phyloP scores from a whole-genome alignment of 768 basidiomycete species.

The Lentinus tigrinus region DNA sequence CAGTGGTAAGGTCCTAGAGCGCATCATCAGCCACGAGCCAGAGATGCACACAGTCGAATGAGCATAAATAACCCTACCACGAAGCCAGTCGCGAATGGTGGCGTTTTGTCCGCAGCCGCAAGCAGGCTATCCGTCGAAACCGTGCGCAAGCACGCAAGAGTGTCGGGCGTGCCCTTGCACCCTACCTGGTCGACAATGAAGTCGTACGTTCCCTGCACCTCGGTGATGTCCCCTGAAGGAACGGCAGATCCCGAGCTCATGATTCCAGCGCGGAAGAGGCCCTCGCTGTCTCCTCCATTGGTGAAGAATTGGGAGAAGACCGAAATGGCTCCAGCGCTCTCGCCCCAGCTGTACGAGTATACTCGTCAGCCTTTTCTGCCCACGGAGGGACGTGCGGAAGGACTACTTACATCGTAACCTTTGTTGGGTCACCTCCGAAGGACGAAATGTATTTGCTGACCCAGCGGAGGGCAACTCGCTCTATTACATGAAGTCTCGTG shows the following conservation, averaged over 20 bases:
- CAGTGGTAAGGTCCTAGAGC: conserved; percentile 23
- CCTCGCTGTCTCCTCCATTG: conserved; percentile 22
- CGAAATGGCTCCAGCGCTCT: conserved; percentile 37
- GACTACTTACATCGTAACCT: conserved; percentile 37
- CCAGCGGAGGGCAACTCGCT: conserved; percentile 43
- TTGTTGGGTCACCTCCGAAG: conserved; percentile 45
- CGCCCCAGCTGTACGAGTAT: conserved; percentile 26
- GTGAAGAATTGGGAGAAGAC: conserved; percentile 27
- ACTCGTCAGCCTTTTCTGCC: too few species aligned
- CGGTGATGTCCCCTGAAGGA: conserved; percentile 12
- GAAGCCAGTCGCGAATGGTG: conserved; percentile 25
- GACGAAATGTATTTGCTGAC: conserved; percentile 35
- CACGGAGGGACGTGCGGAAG: too few species aligned
- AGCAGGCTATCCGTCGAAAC: conserved; percentile 32
- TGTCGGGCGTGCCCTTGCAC: conserved; percentile 36
- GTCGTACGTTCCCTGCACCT: conserved; percentile 40
- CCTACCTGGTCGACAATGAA: conserved; percentile 36
- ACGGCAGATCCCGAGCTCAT: conserved; percentile 25
- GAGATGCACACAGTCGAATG: neutral
- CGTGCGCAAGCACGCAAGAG: conserved; percentile 41
- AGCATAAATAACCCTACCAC: too few species aligned
- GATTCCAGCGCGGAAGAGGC: conserved; percentile 34
- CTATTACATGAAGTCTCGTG: neutral
- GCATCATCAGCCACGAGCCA: neutral
- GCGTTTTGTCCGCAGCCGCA: conserved; percentile 32